Percentiles rank a stretch among this genome's conserved stretches.
Evolutionary conservation across 75 land plant genomes (phyloP).

Genomic region (Larix kaempferi): DNA sequence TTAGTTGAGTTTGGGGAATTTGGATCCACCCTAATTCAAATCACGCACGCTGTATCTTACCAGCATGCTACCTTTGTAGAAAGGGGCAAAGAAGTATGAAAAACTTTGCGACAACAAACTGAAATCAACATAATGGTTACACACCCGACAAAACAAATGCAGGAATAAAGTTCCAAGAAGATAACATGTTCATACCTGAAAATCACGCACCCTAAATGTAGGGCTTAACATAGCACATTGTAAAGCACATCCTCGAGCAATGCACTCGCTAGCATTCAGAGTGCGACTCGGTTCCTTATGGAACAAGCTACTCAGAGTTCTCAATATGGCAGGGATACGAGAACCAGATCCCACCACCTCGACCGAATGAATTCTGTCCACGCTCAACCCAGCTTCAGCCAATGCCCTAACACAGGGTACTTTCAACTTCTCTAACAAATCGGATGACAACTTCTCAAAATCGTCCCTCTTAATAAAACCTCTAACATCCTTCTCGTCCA

Average conservation of each 20-base stretch:
- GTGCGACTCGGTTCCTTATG: constrained; percentile 79
- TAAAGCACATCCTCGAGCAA: constrained; percentile 95
- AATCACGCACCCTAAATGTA: constrained; percentile 77
- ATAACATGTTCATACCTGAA: constrained; percentile 52
- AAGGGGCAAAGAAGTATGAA: background rate
- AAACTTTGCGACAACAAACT: background rate
- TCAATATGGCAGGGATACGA: constrained; percentile 77
- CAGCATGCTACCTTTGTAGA: background rate
- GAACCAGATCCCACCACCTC: constrained; percentile 98
- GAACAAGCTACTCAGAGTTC: constrained; percentile 53
- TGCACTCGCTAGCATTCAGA: constrained; percentile 94
- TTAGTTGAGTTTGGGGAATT: background rate
- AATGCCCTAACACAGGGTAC: constrained; percentile 72
- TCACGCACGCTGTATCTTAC: background rate
- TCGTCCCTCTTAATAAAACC: constrained; percentile 91
- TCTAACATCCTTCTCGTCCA: constrained; percentile 91
- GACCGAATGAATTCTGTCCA: constrained; percentile 56
- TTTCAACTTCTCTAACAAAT: constrained; percentile 59
- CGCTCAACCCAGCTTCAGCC: constrained; percentile 48
- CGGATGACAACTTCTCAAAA: constrained; percentile 68
- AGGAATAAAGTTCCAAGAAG: background rate
- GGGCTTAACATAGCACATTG: constrained; percentile 99
- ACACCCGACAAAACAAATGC: background rate
- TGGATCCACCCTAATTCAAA: background rate
- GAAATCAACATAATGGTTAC: background rate